Base-by-base conservation (phyloP, 257 asterid species). In the Apocynum venetum region DNA sequence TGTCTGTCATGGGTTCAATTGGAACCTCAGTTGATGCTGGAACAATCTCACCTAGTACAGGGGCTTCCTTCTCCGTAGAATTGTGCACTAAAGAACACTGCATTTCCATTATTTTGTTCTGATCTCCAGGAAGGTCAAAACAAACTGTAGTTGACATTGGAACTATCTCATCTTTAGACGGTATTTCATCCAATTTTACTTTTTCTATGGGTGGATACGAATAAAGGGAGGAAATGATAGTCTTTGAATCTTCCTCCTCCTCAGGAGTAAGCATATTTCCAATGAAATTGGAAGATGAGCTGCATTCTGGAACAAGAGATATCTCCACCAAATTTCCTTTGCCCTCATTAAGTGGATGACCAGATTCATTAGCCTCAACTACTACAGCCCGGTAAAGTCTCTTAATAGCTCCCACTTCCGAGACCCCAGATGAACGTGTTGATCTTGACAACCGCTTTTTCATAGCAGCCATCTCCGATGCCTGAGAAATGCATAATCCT, bases 401-500 rank as follows among this genome's bases (percentile, higher is more conserved):
- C 81, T 81, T 86, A 83, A 84, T 71, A 66, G 89, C 82, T 80
- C 88, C 92, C 13, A 80, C 76, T 83, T 85, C 88, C 2, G 87
- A 82, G 71, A 80, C 64, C 63, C 85, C 86, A 4, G 92, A 83
- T 46, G 88, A 82, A 71, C 87, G 80, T 11, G 93, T 82, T 2
- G 84, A 85, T 81, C 87, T 91, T 7, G 86, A 80, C 71, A 85
- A 56, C 49, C 91, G 86, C 76, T 89, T 94, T 90, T 91, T 95
- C 71, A 88, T 80, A 68, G 98, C 92, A 53, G 98, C 98, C 94
- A 93, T 89, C 83, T 90, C 98, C 0, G 98, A 95, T 65, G 98
- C 98, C 79, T 95, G 98, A 75, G 98, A 91, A 79, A 95, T 91
- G 88, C 97, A 91, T 83, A 93, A 80, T 73, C 98, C 98, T 89